These are phyloP conservation scores for Candida takata DNA, from an alignment of 805 yeast species.

Conservation along the genomic window DNA sequence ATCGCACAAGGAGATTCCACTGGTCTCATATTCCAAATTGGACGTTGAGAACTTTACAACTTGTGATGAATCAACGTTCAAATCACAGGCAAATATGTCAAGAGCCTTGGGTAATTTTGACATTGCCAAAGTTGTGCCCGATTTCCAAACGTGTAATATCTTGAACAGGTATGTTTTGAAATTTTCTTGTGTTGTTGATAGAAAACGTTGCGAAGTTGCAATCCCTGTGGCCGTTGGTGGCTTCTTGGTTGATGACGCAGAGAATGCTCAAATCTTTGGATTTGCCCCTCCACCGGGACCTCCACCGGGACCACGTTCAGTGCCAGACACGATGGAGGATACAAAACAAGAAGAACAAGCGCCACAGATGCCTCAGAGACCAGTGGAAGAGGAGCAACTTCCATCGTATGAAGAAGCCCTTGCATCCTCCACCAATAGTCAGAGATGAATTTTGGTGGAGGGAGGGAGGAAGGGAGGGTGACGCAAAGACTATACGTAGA, in stretches of 20 bases:
- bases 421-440: neutral
- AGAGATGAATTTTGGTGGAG: too few species aligned
- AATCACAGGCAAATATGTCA: neutral
- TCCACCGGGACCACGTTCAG: neutral
- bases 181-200: neutral
- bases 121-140: neutral
- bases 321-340: neutral
- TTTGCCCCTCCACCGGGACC: neutral
- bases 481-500: too few species aligned
- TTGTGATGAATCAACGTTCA: neutral
- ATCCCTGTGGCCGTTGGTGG: neutral
- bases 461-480: too few species aligned
- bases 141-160: neutral
- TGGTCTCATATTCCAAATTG: too few species aligned
- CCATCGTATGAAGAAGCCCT: constrained; percentile 8
- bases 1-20: neutral
- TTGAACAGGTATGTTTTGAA: neutral
- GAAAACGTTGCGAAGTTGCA: too few species aligned
- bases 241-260: neutral
- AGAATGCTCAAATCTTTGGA: neutral
- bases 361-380: neutral
- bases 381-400: constrained; percentile 3
- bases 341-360: too few species aligned
- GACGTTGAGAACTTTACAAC: too few species aligned
- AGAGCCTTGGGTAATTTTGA: neutral